Base-by-base conservation (phyloP, 805 yeast genomes). In the Wickerhamiella hasegawae region DNA sequence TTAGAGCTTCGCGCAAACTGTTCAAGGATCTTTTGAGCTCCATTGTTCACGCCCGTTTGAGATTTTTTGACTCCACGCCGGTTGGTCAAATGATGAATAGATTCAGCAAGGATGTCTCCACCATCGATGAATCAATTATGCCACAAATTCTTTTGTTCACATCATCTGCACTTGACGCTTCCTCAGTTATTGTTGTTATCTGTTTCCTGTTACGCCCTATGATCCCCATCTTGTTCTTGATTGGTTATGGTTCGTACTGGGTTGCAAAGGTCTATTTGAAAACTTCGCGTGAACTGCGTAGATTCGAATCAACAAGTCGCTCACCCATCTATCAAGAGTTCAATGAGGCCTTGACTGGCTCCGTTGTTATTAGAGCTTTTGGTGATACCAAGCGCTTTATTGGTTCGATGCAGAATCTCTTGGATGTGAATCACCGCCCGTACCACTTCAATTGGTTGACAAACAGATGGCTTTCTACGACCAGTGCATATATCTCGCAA, bases 271-370 rank as follows among this genome's bases (percentile, higher is more conserved):
- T 78, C 45, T 90, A 87, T 55, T 59, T 87, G 48, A 62, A 76
- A 9, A 68, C 81, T 28, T 83, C 96, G 5, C 73, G 97, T 56
- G 97, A 90, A 55, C 69, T 87, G 59, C 85, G 90, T 58, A 70
- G 98, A 49, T 71, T 66, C 49, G 97, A 87, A 47, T 79, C 96
- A 1, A 70, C 81, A 33, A 71, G 93, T 12, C 80, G 82, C 54
- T 83, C 95, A 3, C 98, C 98, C 22, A 85, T 87, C 40, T 94
- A 83, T 58, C 97, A 87, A 59, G 96, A 85, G 54, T 90, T 87
- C 52, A 75, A 93, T 14, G 98, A 87, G 59, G 83, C 96, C 4
- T 64, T 87, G 48, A 75, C 72, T 28, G 98, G 98, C 51, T 84
- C 84, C 18, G 73, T 94, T 3, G 84, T 96, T 2, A 85, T 87